These are phyloP conservation scores for Clonostachys rosea DNA, from an alignment of 2,329 filamentous ascomycete genomes.

Conservation along the genomic window DNA sequence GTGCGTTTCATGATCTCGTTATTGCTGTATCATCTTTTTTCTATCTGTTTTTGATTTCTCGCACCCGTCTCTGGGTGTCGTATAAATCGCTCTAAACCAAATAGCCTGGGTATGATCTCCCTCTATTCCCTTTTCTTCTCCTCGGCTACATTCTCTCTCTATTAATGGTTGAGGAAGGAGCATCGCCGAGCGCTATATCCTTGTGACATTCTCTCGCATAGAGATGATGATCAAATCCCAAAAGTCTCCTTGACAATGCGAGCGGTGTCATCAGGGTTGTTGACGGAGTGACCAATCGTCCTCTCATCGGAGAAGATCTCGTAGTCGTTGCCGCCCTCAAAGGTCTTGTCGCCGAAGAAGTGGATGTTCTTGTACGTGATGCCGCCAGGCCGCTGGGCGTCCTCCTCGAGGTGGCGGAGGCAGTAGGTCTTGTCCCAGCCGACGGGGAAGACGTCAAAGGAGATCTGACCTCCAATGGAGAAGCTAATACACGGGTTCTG, in stretches of 20 bases:
- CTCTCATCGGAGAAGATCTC: slow-evolving; percentile 84
- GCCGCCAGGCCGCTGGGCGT: slow-evolving; percentile 65
- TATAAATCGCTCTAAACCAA: too few relatives aligned
- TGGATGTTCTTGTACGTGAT: slow-evolving; percentile 83
- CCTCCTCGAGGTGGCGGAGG: slow-evolving; percentile 78
- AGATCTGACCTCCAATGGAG: slow-evolving; percentile 95
- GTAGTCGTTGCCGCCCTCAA: slow-evolving; percentile 87
- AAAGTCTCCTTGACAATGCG: slow-evolving; percentile 79
- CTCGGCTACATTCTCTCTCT: too few relatives aligned
- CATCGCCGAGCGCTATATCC: too few relatives aligned
- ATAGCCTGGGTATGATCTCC: too few relatives aligned
- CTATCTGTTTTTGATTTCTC: too few relatives aligned
- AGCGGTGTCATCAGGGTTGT: slow-evolving; percentile 77
- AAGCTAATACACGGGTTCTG: slow-evolving; percentile 47
- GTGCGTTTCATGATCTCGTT: too few relatives aligned
- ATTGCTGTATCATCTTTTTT: too few relatives aligned
- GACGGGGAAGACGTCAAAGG: slow-evolving; percentile 93
- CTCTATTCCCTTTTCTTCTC: too few relatives aligned
- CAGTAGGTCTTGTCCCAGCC: slow-evolving; percentile 99
- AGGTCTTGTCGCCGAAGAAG: slow-evolving; percentile 98
- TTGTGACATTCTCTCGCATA: too few relatives aligned
- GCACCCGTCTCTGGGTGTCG: too few relatives aligned
- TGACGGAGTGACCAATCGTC: slow-evolving; percentile 82
- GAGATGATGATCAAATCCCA: slow-evolving; percentile 40
- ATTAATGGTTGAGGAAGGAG: too few relatives aligned